A percentile compares a stretch with the other conserved stretches of the same genome.
These are phyloP conservation scores for Colletotrichum euphorbiae DNA, from an alignment of 2,329 filamentous ascomycete genomes.

Conservation along the genomic window DNA sequence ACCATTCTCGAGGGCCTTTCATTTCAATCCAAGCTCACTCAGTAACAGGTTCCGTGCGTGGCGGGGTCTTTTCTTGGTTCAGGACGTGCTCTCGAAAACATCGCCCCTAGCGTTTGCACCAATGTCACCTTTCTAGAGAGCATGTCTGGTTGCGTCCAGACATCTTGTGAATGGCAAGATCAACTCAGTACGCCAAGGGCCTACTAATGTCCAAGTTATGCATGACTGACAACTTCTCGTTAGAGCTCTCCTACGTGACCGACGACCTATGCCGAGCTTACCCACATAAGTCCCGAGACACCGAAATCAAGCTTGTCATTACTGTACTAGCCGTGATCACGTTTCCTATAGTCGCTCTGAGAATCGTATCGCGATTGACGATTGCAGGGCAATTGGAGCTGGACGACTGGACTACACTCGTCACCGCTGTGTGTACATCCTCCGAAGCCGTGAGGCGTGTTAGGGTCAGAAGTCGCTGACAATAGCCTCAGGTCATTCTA, in stretches of 20 bases:
- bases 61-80: neutral
- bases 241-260: conserved; percentile 21
- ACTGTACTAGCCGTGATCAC: conserved; percentile 12
- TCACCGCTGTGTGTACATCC: conserved; percentile 4
- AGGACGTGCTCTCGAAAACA: conserved; percentile 11
- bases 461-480: neutral
- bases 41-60: neutral
- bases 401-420: conserved; percentile 33
- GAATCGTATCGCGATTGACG: conserved; percentile 3
- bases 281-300: conserved; percentile 2
- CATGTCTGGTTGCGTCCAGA: conserved; percentile 23
- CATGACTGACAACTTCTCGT: neutral
- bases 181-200: conserved; percentile 13
- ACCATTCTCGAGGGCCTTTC: accelerated
- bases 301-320: conserved; percentile 26
- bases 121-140: conserved; percentile 23
- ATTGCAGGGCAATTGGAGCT: conserved; percentile 11
- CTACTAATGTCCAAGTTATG: accelerated
- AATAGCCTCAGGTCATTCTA: neutral
- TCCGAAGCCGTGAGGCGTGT: neutral
- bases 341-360: conserved; percentile 21
- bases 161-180: conserved; percentile 20
- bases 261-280: conserved; percentile 24
- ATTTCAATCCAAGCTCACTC: neutral
- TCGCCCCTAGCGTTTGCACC: conserved; percentile 29